Conservation (phyloP, 306 rosid genomes). For the Spatholobus suberectus region DNA sequence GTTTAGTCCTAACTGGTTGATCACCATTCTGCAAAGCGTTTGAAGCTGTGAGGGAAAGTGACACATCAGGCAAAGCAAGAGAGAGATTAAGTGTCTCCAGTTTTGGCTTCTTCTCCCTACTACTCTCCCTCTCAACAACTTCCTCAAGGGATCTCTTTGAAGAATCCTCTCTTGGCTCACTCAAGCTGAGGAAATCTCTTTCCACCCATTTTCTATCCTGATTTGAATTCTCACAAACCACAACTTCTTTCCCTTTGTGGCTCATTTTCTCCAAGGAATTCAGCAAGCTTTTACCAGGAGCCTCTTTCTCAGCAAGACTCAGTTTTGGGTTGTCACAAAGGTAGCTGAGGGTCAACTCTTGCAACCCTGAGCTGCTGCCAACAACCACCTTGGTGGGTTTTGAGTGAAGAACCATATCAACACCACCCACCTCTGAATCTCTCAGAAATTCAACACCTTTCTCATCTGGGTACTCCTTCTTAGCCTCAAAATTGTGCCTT, state of each 20-base stretch:
- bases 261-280: constrained; percentile 59
- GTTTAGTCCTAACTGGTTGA: constrained; percentile 54
- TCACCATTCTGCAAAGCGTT: constrained; percentile 74
- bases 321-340: constrained; percentile 73
- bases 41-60: constrained; percentile 88
- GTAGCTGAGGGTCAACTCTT: constrained; percentile 88
- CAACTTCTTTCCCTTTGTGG: constrained; percentile 73
- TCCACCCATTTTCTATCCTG: constrained; percentile 85
- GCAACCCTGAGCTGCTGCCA: constrained; percentile 54
- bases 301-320: constrained; percentile 63
- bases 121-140: constrained; percentile 61
- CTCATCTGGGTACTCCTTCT: constrained; percentile 46
- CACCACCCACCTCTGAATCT: constrained; percentile 47
- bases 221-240: constrained; percentile 58
- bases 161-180: constrained; percentile 64
- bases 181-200: constrained; percentile 85
- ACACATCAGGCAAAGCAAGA: constrained; percentile 88
- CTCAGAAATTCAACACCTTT: constrained; percentile 56
- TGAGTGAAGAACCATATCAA: constrained; percentile 43
- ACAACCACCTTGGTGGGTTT: constrained; percentile 42
- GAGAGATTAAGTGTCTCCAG: constrained; percentile 87
- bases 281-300: constrained; percentile 54
- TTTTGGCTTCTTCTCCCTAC: constrained; percentile 77
- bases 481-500: constrained; percentile 55
- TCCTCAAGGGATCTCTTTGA: constrained; percentile 84